phyloP scores from a whole-genome alignment of 2,329 filamentous ascomycete genomes.

The Chaetomium strumarium region DNA sequence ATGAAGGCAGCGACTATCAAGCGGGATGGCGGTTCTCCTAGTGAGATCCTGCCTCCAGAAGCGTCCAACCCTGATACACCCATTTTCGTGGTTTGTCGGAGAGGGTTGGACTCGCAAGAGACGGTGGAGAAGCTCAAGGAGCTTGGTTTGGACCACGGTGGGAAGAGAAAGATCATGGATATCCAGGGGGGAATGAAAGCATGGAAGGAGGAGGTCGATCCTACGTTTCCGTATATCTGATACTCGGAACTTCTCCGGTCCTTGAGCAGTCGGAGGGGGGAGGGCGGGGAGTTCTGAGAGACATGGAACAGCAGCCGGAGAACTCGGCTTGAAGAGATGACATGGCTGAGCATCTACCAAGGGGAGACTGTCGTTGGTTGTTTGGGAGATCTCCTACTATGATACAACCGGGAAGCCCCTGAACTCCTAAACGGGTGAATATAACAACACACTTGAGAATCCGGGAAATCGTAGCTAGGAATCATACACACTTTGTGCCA shows the following conservation, averaged over 20 bases:
- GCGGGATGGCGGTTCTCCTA: conserved; percentile 3
- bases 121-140: conserved; percentile 61
- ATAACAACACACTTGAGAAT: not conserved
- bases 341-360: conserved; percentile 1
- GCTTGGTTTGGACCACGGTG: conserved; percentile 46
- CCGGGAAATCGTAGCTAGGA: not conserved
- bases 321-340: not conserved
- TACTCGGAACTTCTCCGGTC: not conserved
- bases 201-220: conserved; percentile 66
- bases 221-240: conserved; percentile 48
- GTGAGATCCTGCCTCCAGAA: conserved; percentile 25
- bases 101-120: conserved; percentile 74
- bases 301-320: not conserved
- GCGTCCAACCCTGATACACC: conserved; percentile 40
- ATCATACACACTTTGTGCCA: conserved; percentile 1
- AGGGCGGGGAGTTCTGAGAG: too few species aligned
- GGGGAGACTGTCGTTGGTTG: conserved; percentile 17
- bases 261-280: not conserved
- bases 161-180: conserved; percentile 59
- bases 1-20: conserved; percentile 22
- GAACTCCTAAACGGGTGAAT: conserved; percentile 11
- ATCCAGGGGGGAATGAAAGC: conserved; percentile 65
- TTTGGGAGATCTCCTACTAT: conserved; percentile 17
- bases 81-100: conserved; percentile 66
- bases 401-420: conserved; percentile 18